Conservation (phyloP, 768 basidiomycete genomes). For the Russula abietina region DNA sequence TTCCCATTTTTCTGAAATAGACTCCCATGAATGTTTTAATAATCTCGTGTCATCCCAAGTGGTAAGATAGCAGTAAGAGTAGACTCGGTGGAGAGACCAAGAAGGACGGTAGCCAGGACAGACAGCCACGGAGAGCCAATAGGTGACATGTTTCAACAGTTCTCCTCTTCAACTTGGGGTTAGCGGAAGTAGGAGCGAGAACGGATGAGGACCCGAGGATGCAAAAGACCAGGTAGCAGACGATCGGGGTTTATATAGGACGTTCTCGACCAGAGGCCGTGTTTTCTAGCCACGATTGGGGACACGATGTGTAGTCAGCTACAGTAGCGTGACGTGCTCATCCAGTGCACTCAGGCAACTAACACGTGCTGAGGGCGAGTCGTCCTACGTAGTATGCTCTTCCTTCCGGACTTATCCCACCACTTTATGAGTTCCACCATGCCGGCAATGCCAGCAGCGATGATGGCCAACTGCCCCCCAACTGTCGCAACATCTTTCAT, state of each 20-base stretch:
- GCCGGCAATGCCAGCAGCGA: too few species aligned
- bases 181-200: neutral
- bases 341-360: too few species aligned
- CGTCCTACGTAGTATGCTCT: too few species aligned
- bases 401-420: too few species aligned
- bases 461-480: too few species aligned
- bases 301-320: neutral
- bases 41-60: constrained; percentile 17
- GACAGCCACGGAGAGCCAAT: constrained; percentile 7
- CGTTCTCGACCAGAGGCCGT: neutral
- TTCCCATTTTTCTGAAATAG: too few species aligned
- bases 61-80: neutral
- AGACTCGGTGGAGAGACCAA: constrained; percentile 8
- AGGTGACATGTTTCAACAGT: neutral
- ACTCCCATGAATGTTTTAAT: too few species aligned
- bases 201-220: neutral
- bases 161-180: neutral
- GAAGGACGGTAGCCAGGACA: neutral
- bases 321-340: neutral
- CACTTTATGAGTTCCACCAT: too few species aligned
- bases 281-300: neutral
- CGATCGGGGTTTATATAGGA: neutral
- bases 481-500: too few species aligned
- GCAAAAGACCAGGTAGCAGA: neutral
- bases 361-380: too few species aligned